Evolutionary conservation across 1,139 yeast species (phyloP).

Genomic region (Blastobotrys malaysiensis): DNA sequence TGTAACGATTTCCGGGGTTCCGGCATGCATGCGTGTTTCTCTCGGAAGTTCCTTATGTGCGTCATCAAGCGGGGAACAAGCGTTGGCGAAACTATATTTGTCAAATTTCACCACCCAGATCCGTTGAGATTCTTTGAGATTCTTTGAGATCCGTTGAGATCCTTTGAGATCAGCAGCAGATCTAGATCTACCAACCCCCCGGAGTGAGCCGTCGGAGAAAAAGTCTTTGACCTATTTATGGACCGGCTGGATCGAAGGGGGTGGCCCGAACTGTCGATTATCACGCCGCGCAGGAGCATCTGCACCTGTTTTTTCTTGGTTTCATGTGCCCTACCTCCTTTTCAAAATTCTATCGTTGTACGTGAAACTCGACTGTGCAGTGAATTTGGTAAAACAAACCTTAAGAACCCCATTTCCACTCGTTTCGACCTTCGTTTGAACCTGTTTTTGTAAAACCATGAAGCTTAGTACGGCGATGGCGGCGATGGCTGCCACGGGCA

Average conservation of each 20-base stretch:
- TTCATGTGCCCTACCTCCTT: neutral
- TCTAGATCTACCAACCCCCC: neutral
- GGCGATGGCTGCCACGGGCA: neutral
- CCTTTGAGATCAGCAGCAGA: neutral
- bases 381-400: too few species aligned
- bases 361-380: too few species aligned
- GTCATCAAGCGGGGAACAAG: neutral
- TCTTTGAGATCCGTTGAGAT: neutral
- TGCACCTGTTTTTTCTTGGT: neutral
- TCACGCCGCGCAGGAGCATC: neutral
- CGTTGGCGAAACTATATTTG: neutral
- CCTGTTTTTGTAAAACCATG: neutral
- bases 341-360: neutral
- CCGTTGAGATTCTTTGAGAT: neutral
- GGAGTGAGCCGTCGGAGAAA: too few species aligned
- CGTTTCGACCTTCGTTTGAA: neutral
- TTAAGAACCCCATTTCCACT: neutral
- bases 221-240: neutral
- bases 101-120: neutral
- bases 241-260: neutral
- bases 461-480: slow-evolving; percentile 11
- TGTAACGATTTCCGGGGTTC: too few species aligned
- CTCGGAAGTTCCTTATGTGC: neutral
- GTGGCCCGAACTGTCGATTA: neutral
- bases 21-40: neutral